Base-by-base conservation (phyloP, 2,329 filamentous ascomycete species). In the Aspergillus fischeri region DNA sequence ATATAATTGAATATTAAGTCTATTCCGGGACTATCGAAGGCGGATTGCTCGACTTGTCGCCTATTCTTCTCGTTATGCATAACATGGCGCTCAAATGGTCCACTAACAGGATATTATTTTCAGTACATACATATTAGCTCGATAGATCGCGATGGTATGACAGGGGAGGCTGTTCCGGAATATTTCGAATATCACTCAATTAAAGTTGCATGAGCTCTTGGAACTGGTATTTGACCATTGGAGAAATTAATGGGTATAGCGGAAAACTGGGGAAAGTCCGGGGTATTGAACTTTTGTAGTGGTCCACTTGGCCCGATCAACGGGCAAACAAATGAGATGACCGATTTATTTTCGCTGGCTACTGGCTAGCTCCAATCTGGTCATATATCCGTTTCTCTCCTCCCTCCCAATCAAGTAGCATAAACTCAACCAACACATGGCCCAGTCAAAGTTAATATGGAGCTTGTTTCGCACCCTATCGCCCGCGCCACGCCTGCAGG, bases 401-500 rank as follows among this genome's bases (percentile, higher is more conserved):
- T 44, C 3, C 41, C 41, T 24, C 10, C 21, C 41, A 38, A 17
- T 38, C 14, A 17, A 38, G 32, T 38, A 38, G 32, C 32, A 17
- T 17, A 38, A 38, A 17, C 32, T 38, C 32, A 17, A 14, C 4
- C 29, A 11, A 32, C 29, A 32, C 29, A 32, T 14, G 10, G 29
- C 10, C 29, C 29, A 32, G 29, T 32, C 29, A 38, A 35, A 38
- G 32, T 38, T 6, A 38, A 38, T 7, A 38, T 35, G 32, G 32
- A 38, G 32, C 32, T 38, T 38, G 32, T 38, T 17, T 38, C 32
- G 14, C 32, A 11, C 4, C 32, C 32, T 14, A 14, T 35, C 32
- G 32, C 32, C 32, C 14, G 14, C 32, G 14, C 14, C 32, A 35
- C 20, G 60, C 59, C 61, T 60, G 61, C 60, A 57, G 56, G 59